phyloP scores from a whole-genome alignment of 805 yeast genomes.

The Sugiyamaella mastotermitis region DNA sequence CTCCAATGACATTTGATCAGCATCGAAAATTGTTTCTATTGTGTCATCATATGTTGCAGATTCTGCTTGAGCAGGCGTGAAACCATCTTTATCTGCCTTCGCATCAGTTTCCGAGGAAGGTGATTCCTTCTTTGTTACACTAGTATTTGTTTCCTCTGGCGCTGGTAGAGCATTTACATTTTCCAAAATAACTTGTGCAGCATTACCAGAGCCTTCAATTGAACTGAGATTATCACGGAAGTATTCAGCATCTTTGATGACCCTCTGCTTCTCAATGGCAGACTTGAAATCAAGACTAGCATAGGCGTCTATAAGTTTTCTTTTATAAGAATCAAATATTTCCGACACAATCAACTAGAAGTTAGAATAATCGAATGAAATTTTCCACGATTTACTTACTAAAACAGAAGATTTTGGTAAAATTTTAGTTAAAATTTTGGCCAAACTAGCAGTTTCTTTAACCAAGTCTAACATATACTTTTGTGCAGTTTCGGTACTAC shows the following conservation, averaged over 20 bases:
- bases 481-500: constrained; percentile 27
- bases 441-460: constrained; percentile 60
- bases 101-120: not conserved
- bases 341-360: constrained; percentile 26
- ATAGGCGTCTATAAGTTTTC: constrained; percentile 46
- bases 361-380: constrained; percentile 8
- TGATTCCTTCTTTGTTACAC: not conserved
- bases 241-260: constrained; percentile 56
- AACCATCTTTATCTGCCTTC: not conserved
- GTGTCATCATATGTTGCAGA: not conserved
- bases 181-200: constrained; percentile 17
- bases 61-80: not conserved
- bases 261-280: constrained; percentile 33
- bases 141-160: constrained; percentile 10
- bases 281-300: constrained; percentile 34
- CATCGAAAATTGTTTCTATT: not conserved
- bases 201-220: constrained; percentile 32
- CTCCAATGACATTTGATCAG: not conserved
- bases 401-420: constrained; percentile 39
- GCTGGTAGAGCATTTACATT: constrained; percentile 17
- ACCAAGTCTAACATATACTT: constrained; percentile 60
- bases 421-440: constrained; percentile 53
- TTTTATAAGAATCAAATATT: constrained; percentile 49
- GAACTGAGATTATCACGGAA: constrained; percentile 57
- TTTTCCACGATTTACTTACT: constrained; percentile 8